phyloP scores from a whole-genome alignment of 192 early-diverging fungal genomes.

The Gamsiella multidivaricata region DNA sequence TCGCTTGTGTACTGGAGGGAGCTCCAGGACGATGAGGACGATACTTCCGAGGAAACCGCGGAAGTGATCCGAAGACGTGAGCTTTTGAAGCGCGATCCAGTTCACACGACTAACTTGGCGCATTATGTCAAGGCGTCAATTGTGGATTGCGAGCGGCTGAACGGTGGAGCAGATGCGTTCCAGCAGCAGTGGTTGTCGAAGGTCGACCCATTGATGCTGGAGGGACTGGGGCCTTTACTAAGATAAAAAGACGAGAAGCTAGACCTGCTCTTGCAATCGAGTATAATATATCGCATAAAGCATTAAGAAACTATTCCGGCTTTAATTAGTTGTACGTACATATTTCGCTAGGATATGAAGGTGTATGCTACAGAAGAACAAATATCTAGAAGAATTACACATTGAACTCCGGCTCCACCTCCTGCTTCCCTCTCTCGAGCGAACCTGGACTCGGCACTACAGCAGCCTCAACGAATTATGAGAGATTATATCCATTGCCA shows the following conservation, averaged over 20 bases:
- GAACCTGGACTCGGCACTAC: neutral
- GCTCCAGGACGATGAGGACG: conserved; percentile 61
- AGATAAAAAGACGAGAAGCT: no score
- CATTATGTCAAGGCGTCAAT: conserved; percentile 65
- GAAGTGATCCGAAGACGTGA: conserved; percentile 63
- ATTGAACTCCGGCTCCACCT: no score
- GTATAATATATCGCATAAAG: no score
- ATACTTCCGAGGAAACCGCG: conserved; percentile 59
- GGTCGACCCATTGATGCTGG: conserved; percentile 58
- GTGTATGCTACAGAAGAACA: no score
- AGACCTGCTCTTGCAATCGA: no score
- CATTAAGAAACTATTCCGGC: no score
- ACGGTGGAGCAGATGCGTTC: conserved; percentile 59
- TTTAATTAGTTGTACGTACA: no score
- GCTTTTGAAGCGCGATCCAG: conserved; percentile 66
- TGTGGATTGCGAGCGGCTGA: conserved; percentile 57
- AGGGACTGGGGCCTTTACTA: conserved; percentile 30
- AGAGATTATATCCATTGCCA: conserved; percentile 60
- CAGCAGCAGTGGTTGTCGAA: conserved; percentile 53
- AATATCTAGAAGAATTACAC: no score
- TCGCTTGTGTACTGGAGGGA: conserved; percentile 70
- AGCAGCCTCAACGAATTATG: neutral
- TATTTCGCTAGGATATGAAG: no score
- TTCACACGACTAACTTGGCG: conserved; percentile 66
- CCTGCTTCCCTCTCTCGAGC: no score